Base-by-base conservation (phyloP, 2,329 filamentous ascomycete genomes). In the Leptographium lundbergii region DNA sequence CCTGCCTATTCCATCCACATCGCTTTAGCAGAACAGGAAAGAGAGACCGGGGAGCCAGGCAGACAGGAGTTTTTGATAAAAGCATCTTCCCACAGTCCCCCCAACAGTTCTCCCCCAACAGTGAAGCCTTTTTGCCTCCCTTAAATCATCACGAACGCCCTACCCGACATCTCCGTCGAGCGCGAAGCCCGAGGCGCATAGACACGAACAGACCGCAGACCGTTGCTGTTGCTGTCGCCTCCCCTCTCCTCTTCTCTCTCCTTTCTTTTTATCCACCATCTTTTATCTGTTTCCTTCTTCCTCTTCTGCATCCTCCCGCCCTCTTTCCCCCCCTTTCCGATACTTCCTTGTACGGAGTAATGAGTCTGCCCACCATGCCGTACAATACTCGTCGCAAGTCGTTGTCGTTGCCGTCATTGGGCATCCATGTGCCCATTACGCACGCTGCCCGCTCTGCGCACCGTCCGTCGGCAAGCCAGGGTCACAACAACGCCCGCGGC, bases 321-420 rank as follows among this genome's bases (percentile, higher is more conserved):
- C 42, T 29, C 34, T 29, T 25, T 27, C 50, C 34, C 22, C 45
- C 42, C 25, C 34, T 25, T 14, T n/a, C 17, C n/a, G 42, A 17
- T 45, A 45, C 42, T n/a, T 45, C 42, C 42, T 45, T 45, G 42
- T 45, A 14, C 24, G 14, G 52, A 34, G 54, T 36, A 59, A 45
- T 59, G 56, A 54, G 54, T n/a, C 34, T 36, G 59, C 55, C 63
- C 63, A 66, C 67, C 68, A 96, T 96, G 90, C 88, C 87, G 70
- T 96, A 96, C 80, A 96, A 96, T 74, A 97, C 92, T 66, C 88
- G 92, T 75, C 87, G 91, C 74, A 97, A 97, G 79, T 96, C 91
- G 69, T 78, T 99, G 65, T 96, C 91, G 63, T 79, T 97, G 69
- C 88, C 90, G 61, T 95, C 91, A 65, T 81, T 97, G 68, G 94